Base-by-base conservation (phyloP, 345 rosid genomes). In the Tarenaya hassleriana region DNA sequence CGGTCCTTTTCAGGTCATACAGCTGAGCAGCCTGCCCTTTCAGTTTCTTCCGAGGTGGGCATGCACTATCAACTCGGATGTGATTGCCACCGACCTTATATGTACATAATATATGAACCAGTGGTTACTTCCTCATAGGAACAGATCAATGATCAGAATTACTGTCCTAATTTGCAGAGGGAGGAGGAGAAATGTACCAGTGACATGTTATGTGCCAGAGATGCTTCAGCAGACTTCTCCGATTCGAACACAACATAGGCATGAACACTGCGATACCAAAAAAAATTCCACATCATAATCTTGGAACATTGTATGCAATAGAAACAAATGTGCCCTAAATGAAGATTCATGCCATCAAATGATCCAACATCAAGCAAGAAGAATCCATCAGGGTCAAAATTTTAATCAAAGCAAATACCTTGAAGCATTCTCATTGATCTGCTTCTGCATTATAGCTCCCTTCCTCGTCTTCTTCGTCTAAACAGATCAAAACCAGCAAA, bases 1-100 rank as follows among this genome's bases (percentile, higher is more conserved):
- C 69, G 7, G 99, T 86, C 73, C 94, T 79, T 77, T 74, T 85
- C 66, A 68, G 63, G 68, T 94, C 97, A 61, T 92, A 92, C 47
- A 77, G 68, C 31, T 73, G 63, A 70, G 73, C 11, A 63, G 39
- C 63, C 16, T 68, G 85, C 47, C 80, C 89, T 69, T 78, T 94
- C 67, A 86, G 60, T 66, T 86, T 88, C 62, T 94, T 94, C 21
- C 91, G 84, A 55, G 99, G 99, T 1, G 99, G 97, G 63, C 95
- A 83, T 7, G 97, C 97, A 74, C 95, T 68, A 73, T 94, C 99
- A 40, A 94, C 94, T 20, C 97, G 97, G 40, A 94, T 64, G 51
- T 94, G 99, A 61, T 94, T 81, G 53, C 92, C 95, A 54, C 66
- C 91, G 69, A 88, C 74, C 97, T 92, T 34, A 12, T 34, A 61